Conservation (phyloP, 192 early-diverging fungal genomes). For the Coemansia umbellata region DNA sequence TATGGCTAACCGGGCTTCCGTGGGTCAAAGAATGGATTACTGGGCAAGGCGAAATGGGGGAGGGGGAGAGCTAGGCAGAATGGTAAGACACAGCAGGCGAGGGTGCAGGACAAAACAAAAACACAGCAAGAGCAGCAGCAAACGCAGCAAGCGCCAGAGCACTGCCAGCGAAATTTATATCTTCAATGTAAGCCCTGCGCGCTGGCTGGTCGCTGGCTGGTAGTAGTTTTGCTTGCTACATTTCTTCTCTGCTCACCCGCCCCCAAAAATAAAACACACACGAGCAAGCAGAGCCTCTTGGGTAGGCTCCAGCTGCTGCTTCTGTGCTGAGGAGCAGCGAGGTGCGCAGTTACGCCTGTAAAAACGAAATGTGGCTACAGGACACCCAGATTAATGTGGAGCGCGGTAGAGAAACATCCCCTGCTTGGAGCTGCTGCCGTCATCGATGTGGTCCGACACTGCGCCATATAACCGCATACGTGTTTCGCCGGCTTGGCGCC, state of each 20-base stretch:
- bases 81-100: background rate
- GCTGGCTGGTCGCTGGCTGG: no score
- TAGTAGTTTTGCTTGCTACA: no score
- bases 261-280: no score
- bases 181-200: background rate
- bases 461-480: background rate
- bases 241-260: no score
- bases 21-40: conserved; percentile 4
- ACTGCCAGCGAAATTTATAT: background rate
- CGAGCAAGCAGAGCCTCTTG: no score
- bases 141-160: no score
- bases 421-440: background rate
- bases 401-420: conserved; percentile 3
- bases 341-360: conserved; percentile 12
- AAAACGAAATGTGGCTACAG: conserved; percentile 20
- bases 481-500: background rate
- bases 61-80: conserved; percentile 2
- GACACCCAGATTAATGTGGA: background rate
- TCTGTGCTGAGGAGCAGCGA: conserved; percentile 2
- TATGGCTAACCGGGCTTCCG: background rate
- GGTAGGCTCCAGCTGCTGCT: background rate
- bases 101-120: background rate
- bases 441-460: background rate
- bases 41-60: conserved; percentile 1
- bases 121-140: background rate